Evolutionary conservation across 495 filamentous ascomycete genomes (phyloP).

Genomic region (Podospora appendiculata): DNA sequence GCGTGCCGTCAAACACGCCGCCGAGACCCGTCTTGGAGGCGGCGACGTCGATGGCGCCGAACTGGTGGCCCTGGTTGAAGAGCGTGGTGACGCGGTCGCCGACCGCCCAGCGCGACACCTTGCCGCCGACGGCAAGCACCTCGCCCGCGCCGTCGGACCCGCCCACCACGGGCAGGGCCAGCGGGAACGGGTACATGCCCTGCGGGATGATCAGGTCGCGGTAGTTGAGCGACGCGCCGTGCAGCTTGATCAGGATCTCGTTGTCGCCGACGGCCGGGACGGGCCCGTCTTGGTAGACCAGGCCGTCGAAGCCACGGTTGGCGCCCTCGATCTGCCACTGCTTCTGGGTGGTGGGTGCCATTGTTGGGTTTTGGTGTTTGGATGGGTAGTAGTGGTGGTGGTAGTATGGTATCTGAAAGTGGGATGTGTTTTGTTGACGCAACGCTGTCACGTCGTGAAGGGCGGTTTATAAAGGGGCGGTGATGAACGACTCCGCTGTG

Average conservation of each 20-base stretch:
- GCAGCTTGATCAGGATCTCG: constrained; percentile 69
- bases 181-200: constrained; percentile 62
- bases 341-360: constrained; percentile 44
- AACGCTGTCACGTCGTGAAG: background rate
- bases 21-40: constrained; percentile 54
- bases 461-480: too few relatives aligned
- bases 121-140: constrained; percentile 58
- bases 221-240: constrained; percentile 74
- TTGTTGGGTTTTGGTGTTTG: constrained; percentile 1
- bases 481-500: too few relatives aligned
- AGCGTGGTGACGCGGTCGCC: constrained; percentile 69
- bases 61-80: constrained; percentile 73
- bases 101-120: constrained; percentile 58
- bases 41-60: constrained; percentile 42
- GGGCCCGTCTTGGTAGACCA: constrained; percentile 44
- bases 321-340: constrained; percentile 56
- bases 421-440: background rate
- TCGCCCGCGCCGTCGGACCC: constrained; percentile 74
- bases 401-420: background rate
- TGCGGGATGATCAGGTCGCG: constrained; percentile 72
- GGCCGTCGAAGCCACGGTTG: constrained; percentile 51
- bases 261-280: constrained; percentile 58
- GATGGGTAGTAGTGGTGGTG: background rate
- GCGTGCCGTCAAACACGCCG: constrained; percentile 59
- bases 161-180: constrained; percentile 52